phyloP scores from a whole-genome alignment of 768 basidiomycete genomes.

The Butyriboletus loyo region DNA sequence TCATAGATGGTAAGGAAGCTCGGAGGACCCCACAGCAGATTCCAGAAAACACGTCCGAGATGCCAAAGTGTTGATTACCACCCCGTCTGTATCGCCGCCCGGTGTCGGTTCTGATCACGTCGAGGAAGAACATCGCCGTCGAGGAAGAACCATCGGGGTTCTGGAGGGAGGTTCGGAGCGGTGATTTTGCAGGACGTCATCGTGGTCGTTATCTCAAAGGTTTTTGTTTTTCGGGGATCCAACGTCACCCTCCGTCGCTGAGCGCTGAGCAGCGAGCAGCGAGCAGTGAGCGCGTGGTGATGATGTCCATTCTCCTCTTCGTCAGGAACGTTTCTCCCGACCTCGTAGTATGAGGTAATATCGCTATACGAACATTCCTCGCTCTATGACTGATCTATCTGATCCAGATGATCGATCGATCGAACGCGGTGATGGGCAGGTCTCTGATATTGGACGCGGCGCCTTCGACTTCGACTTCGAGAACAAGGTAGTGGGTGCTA shows the following conservation, averaged over 20 bases:
- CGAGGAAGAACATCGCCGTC: too few relatives aligned
- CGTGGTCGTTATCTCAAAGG: constrained; percentile 22
- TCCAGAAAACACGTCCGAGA: constrained; percentile 77
- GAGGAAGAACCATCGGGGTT: too few relatives aligned
- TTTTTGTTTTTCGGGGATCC: constrained; percentile 88
- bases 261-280: too few relatives aligned
- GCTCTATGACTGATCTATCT: background rate
- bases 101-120: too few relatives aligned
- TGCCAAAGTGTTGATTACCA: constrained; percentile 76
- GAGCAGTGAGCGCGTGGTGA: too few relatives aligned
- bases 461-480: constrained; percentile 89
- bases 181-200: background rate
- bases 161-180: too few relatives aligned
- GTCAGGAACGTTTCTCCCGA: constrained; percentile 86
- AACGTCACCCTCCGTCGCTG: constrained; percentile 89
- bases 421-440: constrained; percentile 80
- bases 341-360: constrained; percentile 70
- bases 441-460: constrained; percentile 75
- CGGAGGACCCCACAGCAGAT: too few relatives aligned
- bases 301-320: constrained; percentile 86
- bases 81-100: too few relatives aligned
- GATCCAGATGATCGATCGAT: constrained; percentile 73
- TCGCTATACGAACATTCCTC: background rate
- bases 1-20: constrained; percentile 80
- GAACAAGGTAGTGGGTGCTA: constrained; percentile 86